A percentile compares a stretch with the other conserved stretches of the same genome.
Conservation (phyloP, 257 asterid genomes). For the Salvia miltiorrhiza region DNA sequence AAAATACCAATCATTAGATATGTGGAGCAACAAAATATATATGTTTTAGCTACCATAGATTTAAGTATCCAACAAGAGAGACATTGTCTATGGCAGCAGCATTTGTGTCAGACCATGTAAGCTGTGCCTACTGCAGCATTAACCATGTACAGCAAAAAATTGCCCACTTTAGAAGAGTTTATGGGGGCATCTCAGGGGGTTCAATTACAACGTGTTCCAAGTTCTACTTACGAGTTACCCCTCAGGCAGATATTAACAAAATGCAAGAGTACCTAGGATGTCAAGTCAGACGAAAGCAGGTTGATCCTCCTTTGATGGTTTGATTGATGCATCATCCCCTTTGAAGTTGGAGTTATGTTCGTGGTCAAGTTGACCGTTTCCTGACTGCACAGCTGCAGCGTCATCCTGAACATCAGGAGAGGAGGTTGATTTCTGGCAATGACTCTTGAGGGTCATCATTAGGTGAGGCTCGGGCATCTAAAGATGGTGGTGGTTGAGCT, state of each 20-base stretch:
- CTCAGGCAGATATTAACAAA: conserved; percentile 17
- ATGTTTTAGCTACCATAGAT: background rate
- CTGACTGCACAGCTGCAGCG: background rate
- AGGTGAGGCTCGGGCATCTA: background rate
- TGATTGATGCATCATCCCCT: conserved; percentile 10
- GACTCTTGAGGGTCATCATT: background rate
- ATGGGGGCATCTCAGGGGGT: background rate
- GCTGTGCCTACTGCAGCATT: conserved; percentile 10
- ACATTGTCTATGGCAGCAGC: conserved; percentile 12
- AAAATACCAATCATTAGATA: background rate
- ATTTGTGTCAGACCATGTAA: conserved; percentile 5
- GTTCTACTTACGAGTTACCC: conserved; percentile 21
- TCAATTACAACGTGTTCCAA: background rate
- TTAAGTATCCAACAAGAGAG: conserved; percentile 16
- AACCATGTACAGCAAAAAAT: conserved; percentile 15
- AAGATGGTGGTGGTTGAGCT: conserved; percentile 12
- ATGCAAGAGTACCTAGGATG: background rate
- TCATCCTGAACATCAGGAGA: background rate
- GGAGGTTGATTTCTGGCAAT: background rate
- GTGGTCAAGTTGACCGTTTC: background rate
- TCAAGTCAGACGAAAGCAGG: background rate
- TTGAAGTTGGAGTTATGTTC: conserved; percentile 13
- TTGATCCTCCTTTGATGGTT: conserved; percentile 7
- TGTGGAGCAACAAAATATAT: background rate
- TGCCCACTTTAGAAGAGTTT: conserved; percentile 1